phyloP scores from a whole-genome alignment of 1,139 yeast genomes.

The Protomyces pachydermus region DNA sequence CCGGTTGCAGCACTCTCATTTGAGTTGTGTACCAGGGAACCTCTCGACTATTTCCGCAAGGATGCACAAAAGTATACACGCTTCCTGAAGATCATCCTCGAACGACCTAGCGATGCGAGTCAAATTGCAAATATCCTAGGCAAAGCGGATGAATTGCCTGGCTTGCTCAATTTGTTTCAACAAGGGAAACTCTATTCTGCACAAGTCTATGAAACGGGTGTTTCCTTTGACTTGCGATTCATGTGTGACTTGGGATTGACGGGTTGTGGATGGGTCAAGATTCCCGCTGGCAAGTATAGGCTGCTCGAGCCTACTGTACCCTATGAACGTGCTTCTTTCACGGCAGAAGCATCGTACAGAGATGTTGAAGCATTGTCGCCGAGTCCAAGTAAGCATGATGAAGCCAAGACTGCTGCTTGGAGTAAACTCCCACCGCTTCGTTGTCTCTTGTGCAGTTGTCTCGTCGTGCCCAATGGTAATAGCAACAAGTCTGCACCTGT shows the following conservation, averaged over 20 bases:
- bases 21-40: slow-evolving; percentile 8
- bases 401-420: slow-evolving; percentile 10
- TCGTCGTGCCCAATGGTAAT: neutral
- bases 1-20: neutral
- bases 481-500: neutral
- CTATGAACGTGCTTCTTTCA: slow-evolving; percentile 4
- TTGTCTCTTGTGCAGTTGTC: slow-evolving; percentile 2
- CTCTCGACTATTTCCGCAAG: slow-evolving; percentile 12
- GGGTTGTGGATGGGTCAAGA: slow-evolving; percentile 21
- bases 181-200: slow-evolving; percentile 17
- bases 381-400: slow-evolving; percentile 8
- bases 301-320: neutral
- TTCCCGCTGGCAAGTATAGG: neutral
- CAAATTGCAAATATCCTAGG: slow-evolving; percentile 13
- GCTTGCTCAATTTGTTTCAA: slow-evolving; percentile 5
- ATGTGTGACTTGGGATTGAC: slow-evolving; percentile 17
- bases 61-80: slow-evolving; percentile 14
- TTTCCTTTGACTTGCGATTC: slow-evolving; percentile 8
- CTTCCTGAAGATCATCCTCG: slow-evolving; percentile 5
- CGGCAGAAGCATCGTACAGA: neutral
- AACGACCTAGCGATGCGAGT: slow-evolving; percentile 2
- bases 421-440: slow-evolving; percentile 11
- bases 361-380: slow-evolving; percentile 13
- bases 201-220: slow-evolving; percentile 23
- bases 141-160: slow-evolving; percentile 20